Evolutionary conservation across 2,329 filamentous ascomycete species (phyloP).

Genomic region (Nannizziopsis arthrosporioides): DNA sequence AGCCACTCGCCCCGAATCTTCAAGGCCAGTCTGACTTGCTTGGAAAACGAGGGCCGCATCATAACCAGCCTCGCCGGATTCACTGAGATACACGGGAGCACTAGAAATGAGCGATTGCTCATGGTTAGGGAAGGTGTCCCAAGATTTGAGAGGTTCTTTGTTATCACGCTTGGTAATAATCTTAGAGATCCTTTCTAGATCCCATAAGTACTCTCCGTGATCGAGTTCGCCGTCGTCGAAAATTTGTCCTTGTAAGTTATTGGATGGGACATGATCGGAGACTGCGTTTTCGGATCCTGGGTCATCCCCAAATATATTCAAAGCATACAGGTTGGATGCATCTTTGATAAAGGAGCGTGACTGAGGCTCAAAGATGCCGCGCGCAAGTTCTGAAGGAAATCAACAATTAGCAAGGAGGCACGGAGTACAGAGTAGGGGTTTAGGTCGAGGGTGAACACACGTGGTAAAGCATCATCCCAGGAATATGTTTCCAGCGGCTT

Average conservation of each 20-base stretch:
- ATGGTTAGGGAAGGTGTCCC: constrained; percentile 31
- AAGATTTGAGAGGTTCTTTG: constrained; percentile 25
- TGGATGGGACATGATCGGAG: constrained; percentile 15
- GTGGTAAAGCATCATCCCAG: constrained; percentile 27
- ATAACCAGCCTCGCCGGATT: constrained; percentile 31
- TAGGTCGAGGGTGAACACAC: constrained; percentile 16
- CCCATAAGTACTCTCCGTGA: constrained; percentile 28
- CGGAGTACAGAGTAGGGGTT: no score
- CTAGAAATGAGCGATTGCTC: constrained; percentile 22
- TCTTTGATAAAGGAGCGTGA: constrained; percentile 19
- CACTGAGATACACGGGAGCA: constrained; percentile 33
- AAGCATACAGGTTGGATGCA: constrained; percentile 22
- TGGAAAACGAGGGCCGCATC: constrained; percentile 29
- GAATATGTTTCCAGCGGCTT: constrained; percentile 27
- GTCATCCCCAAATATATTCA: constrained; percentile 25
- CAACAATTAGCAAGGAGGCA: background rate
- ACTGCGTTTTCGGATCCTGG: constrained; percentile 17
- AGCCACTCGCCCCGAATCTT: constrained; percentile 24
- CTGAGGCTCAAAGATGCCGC: constrained; percentile 19
- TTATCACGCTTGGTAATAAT: constrained; percentile 1
- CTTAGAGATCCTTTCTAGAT: constrained; percentile 19
- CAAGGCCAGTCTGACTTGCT: constrained; percentile 15
- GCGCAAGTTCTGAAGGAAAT: constrained; percentile 18
- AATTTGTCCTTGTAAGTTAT: constrained; percentile 18
- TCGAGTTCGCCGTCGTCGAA: constrained; percentile 16